Conservation (phyloP, 768 basidiomycete genomes). For the Arthromyces matolae region DNA sequence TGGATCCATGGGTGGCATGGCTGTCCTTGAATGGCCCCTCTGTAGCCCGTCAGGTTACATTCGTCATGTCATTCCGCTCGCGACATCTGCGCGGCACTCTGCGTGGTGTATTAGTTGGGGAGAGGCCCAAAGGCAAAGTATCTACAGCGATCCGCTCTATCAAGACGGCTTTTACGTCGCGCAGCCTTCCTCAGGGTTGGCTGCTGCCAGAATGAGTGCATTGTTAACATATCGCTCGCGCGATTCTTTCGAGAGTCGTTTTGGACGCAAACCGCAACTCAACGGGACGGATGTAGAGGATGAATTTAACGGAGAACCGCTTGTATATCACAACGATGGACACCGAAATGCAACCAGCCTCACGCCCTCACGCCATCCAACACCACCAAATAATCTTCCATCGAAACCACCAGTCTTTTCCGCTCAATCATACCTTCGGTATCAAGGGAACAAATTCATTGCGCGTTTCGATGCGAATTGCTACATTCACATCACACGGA, state of each 20-base stretch:
- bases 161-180: conserved; percentile 76
- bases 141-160: conserved; percentile 92
- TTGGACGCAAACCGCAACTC: conserved; percentile 77
- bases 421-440: conserved; percentile 93
- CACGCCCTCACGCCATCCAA: conserved; percentile 7
- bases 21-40: conserved; percentile 92
- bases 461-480: conserved; percentile 97
- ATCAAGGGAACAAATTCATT: conserved; percentile 96
- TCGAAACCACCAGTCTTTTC: conserved; percentile 66
- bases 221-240: conserved; percentile 89
- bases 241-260: conserved; percentile 91
- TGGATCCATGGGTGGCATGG: conserved; percentile 99
- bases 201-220: conserved; percentile 94
- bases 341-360: conserved; percentile 47
- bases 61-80: conserved; percentile 81
- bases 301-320: conserved; percentile 64
- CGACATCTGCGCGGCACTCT: conserved; percentile 91
- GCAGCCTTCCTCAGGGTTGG: conserved; percentile 80
- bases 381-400: conserved; percentile 6
- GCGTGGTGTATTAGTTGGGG: conserved; percentile 99
- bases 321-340: conserved; percentile 85
- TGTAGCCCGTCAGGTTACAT: conserved; percentile 75
- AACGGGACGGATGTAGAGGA: conserved; percentile 54
- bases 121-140: conserved; percentile 93
- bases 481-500: conserved; percentile 78